Evolutionary conservation across 129 eudicot genomes (phyloP).

Genomic region (Lactuca saligna): DNA sequence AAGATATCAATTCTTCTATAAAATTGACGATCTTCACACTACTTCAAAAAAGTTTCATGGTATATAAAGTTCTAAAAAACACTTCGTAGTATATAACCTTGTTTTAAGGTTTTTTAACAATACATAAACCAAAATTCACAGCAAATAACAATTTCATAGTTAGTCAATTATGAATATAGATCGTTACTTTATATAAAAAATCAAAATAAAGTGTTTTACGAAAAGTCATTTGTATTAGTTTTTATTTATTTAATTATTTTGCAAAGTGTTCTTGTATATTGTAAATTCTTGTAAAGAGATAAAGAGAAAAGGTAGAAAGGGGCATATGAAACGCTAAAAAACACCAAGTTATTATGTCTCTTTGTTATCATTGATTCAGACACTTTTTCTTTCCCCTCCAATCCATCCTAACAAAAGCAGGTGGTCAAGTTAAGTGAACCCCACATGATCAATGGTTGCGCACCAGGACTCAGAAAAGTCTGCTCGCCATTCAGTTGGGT

Average conservation of each 20-base stretch:
- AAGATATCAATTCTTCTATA: no score
- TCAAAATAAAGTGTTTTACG: no score
- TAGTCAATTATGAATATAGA: no score
- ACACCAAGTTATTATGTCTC: constrained; percentile 34
- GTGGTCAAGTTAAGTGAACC: constrained; percentile 20
- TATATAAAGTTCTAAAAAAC: no score
- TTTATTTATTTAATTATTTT: neutral
- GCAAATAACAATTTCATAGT: no score
- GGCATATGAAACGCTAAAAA: constrained; percentile 27
- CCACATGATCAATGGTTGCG: constrained; percentile 32
- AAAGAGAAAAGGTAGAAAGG: constrained; percentile 11
- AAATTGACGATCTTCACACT: no score
- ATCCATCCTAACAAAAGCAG: constrained; percentile 15
- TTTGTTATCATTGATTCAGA: constrained; percentile 36
- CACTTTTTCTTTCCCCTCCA: constrained; percentile 24
- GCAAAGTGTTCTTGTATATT: neutral
- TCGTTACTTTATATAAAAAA: no score
- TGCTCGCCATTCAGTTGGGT: neutral
- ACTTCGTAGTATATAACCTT: no score
- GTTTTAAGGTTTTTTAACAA: no score
- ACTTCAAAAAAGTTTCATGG: no score
- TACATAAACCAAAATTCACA: neutral
- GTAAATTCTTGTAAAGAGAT: neutral
- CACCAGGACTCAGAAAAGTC: constrained; percentile 21
- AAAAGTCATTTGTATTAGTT: neutral